Base-by-base conservation (phyloP, 2,329 filamentous ascomycete genomes). In the Sphaerulina musiva region DNA sequence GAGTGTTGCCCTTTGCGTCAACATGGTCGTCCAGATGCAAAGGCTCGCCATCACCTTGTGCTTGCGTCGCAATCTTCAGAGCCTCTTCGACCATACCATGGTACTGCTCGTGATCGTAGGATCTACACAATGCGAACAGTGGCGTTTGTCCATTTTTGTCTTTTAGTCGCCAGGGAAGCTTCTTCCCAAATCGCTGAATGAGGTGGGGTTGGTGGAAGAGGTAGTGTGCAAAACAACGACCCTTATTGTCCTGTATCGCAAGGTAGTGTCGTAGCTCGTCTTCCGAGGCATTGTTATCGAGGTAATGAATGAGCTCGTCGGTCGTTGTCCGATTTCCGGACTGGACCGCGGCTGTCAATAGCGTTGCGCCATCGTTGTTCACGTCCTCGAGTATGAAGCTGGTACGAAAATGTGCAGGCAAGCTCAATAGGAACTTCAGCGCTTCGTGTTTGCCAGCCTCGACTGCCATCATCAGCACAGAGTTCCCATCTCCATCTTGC, bases 81-180 rank as follows among this genome's bases (percentile, higher is more conserved):
- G 87, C 93, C 56, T 84, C 81, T 61, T 87, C 84, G 0, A 98
- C 88, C 93, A 98, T 97, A 45, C 78, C 76, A 50, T 82, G 81
- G 71, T 98, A 98, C 62, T 91, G 80, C 1, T 84, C 79, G 69
- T 98, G 90, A 67, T 98, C 93, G 66, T 98, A 98, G 0, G 90
- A 97, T 63, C 93, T 83, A 69, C 91, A 97, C 1, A 97, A 77
- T 1, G 93, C 93, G 69, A 98, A 97, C 7, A 98, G 75, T 1
- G 93, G 95, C n/a, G 95, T 98, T 71, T 97, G 93, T 0, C 93
- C 93, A 67, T 97, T 96, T 69, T 90, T 95, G 71, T 98, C 93
- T 62, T 86, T 89, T 70, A 95, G 83, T 54, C 83, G 81, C 93
- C 93, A 98, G 7, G 89, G 87, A 50, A 98, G 76, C 60, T 92